Evolutionary conservation across 2,329 filamentous ascomycete genomes (phyloP), one percentile per base, ranked within the genome.

Genomic region (Trichoderma endophyticum): DNA sequence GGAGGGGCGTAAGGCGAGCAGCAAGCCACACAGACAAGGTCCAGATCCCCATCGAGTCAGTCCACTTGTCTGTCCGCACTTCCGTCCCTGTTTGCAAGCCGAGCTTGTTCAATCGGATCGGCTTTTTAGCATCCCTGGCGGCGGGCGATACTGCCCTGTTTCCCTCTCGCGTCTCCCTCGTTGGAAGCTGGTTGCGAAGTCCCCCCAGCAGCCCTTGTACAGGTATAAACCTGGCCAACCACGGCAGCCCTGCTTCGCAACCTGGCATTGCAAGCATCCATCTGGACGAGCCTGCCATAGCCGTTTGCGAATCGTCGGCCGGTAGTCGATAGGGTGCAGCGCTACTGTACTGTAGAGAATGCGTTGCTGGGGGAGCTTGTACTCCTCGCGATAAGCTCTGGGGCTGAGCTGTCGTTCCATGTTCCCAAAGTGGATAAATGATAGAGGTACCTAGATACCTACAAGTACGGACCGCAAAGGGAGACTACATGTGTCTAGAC

Each of bases 11-110:
- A 62, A 26, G 48, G 48, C 59, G 71, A 51, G 21, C 39, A 62
- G 48, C 66, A 72, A 72, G 71, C 71, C 71, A 72, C 71, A 69
- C 28, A 48, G 14, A 61, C 36, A 54, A 63, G 43, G 57, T 39
- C 39, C 59, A 59, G 39, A 36, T 56, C 39, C 43, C 43, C 59
- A 43, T 43, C 18, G 54, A 57, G 28, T 62, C 67, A 70, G 59
- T 70, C 64, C 67, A 62, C 59, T 36, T 18, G 57, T 62, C 30
- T 54, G 67, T 70, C 30, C 67, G 59, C 67, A 54, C 30, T 54
- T 28, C 66, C 66, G 56, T 61, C 66, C 54, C 54, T 26, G 65
- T 30, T 36, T 34, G 43, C 36, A 15, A 69, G 54, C 66, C 18
- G 15, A 34, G 66, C 34, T 68, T 56, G 48, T 59, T 34, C 36